A percentile compares a stretch with the other conserved stretches of the same genome.
These are phyloP conservation scores for Backusella macrospora DNA, from an alignment of 192 early-diverging fungal species.

Conservation along the genomic window DNA sequence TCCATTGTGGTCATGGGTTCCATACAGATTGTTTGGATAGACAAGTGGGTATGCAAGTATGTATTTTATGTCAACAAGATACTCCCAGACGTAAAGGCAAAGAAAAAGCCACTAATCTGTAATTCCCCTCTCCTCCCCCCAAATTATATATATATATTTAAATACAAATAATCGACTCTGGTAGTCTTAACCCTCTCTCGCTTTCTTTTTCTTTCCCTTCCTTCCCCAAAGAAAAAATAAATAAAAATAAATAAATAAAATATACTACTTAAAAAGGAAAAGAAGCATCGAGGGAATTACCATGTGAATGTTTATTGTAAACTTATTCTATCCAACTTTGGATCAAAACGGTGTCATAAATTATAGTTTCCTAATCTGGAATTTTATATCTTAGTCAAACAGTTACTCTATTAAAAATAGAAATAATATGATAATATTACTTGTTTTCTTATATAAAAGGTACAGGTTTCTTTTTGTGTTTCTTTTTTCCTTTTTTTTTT, in stretches of 20 bases:
- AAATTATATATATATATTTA: constrained; percentile 3
- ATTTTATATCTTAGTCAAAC: constrained; percentile 9
- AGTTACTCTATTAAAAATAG: neutral
- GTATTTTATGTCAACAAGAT: constrained; percentile 22
- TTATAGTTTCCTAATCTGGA: neutral
- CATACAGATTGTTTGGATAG: constrained; percentile 52
- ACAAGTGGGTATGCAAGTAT: constrained; percentile 26
- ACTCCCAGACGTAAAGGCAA: constrained; percentile 17
- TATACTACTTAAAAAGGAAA: too few species aligned
- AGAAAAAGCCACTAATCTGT: constrained; percentile 12
- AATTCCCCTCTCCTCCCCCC: neutral
- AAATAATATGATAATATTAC: neutral
- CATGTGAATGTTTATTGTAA: constrained; percentile 10
- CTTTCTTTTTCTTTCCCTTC: neutral
- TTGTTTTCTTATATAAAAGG: neutral
- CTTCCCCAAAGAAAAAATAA: too few species aligned
- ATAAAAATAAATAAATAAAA: neutral
- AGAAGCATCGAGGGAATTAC: neutral
- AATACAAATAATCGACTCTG: constrained; percentile 4
- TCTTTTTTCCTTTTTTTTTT: neutral
- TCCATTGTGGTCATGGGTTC: constrained; percentile 59
- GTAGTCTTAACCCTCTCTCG: neutral
- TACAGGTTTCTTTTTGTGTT: neutral
- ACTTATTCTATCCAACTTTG: neutral
- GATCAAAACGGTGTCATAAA: neutral